Conservation (phyloP, 192 early-diverging fungal genomes). For the Coemansia sp. region DNA sequence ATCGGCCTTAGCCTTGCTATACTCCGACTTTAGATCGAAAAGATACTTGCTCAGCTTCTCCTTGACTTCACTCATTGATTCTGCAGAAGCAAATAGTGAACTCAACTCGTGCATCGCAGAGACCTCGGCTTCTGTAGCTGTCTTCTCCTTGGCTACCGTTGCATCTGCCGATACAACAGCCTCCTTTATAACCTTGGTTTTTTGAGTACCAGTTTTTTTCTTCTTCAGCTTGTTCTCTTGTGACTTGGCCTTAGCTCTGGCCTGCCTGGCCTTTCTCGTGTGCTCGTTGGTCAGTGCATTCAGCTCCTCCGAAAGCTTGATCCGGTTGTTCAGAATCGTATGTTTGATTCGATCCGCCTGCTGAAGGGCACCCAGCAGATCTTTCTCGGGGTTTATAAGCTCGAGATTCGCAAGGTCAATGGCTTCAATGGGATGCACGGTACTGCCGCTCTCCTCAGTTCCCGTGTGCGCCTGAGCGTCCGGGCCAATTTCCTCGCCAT, state of each 20-base stretch:
- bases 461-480: not conserved
- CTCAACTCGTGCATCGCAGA: not conserved
- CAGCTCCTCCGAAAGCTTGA: not conserved
- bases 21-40: not conserved
- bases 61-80: not conserved
- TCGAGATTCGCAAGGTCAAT: conserved; percentile 20
- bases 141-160: conserved; percentile 1
- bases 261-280: not conserved
- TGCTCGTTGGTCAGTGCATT: not conserved
- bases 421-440: conserved; percentile 1
- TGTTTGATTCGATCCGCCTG: conserved; percentile 41
- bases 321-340: conserved; percentile 3
- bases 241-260: conserved; percentile 1
- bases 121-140: conserved; percentile 8
- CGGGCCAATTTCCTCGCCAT: not conserved
- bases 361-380: conserved; percentile 21
- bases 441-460: conserved; percentile 1
- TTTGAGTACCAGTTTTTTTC: conserved; percentile 7
- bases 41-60: not conserved
- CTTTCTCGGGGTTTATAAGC: conserved; percentile 27
- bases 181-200: conserved; percentile 1
- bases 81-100: not conserved
- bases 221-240: conserved; percentile 7
- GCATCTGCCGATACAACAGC: not conserved
- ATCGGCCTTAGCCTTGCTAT: conserved; percentile 12